Evolutionary conservation across 2,329 filamentous ascomycete species (phyloP), one percentile per base, ranked within the genome.

Genomic region (Epichloe typhina): DNA sequence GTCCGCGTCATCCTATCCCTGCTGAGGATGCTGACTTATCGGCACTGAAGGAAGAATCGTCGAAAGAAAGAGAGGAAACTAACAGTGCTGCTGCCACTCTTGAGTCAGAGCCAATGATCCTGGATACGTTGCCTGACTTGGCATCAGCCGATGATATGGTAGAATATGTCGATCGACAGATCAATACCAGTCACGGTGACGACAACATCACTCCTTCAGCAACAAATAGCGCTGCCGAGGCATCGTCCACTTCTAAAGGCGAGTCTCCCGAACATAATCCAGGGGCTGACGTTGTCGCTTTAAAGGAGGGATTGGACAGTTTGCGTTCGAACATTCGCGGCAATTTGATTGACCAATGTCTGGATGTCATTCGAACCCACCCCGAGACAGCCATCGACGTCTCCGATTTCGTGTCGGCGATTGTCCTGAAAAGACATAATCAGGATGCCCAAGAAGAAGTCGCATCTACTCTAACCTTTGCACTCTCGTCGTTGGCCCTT

Each of bases 311-410:
- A 56, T 73, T 98, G 6, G 87, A 95, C 55, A 77, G 79, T 36
- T 79, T 87, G 64, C 82, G 93, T 44, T 74, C 77, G 4, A 76
- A 74, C n/a, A 72, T 97, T 40, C 80, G 88, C 39, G 74, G 80
- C 19, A 83, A 87, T 51, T 69, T 97, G 50, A 90, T 97, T 53
- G 90, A 96, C 59, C 85, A 88, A 52, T 95, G 87, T 56, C 73
- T 98, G 21, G 90, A 96, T 60, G 82, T 97, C 36, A 82, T 98
- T 49, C 86, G 91, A 63, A 83, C 84, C 38, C 90, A 97, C 58
- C 84, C 90, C 13, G 83, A 87, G 57, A 82, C 91, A 11, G 94
- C 93, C 0, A 93, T 96, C 59, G 91, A 97, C 61, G 74, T 98
- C 45, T 81, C 89, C 0, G 90, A 96, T 59, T 74, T 98, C 19